Conservation (phyloP, 2,329 filamentous ascomycete genomes). For the Westerdykella ornata region DNA sequence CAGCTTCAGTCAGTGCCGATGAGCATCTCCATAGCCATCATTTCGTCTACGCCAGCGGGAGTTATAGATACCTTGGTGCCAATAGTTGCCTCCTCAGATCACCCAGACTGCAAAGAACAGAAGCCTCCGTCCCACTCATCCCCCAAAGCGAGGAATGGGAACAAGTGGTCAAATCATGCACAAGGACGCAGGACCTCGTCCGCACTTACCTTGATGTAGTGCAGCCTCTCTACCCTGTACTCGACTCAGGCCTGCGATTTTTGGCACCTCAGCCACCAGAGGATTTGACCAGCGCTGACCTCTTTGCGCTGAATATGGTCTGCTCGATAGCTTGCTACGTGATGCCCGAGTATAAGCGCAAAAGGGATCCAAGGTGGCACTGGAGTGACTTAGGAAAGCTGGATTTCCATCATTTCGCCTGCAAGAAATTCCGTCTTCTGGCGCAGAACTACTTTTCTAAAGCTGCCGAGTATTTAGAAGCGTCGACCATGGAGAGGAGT, state of each 20-base stretch:
- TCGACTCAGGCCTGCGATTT: slow-evolving; percentile 22
- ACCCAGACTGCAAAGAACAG: slow-evolving; percentile 19
- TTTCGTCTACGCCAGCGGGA: slow-evolving; percentile 27
- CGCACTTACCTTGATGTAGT: slow-evolving; percentile 25
- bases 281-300: slow-evolving; percentile 21
- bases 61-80: slow-evolving; percentile 32
- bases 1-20: slow-evolving; percentile 10
- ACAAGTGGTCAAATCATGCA: slow-evolving; percentile 18
- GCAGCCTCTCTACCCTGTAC: slow-evolving; percentile 24
- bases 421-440: slow-evolving; percentile 24
- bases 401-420: slow-evolving; percentile 25
- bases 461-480: slow-evolving; percentile 29
- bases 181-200: slow-evolving; percentile 26
- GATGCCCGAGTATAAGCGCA: slow-evolving; percentile 21
- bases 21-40: slow-evolving; percentile 27
- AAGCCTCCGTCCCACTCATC: slow-evolving; percentile 10
- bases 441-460: slow-evolving; percentile 22
- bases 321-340: slow-evolving; percentile 33
- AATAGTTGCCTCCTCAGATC: slow-evolving; percentile 31
- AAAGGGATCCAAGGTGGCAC: slow-evolving; percentile 14
- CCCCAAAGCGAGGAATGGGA: slow-evolving; percentile 24
- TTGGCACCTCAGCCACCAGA: slow-evolving; percentile 16
- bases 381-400: slow-evolving; percentile 22
- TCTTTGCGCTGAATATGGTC: slow-evolving; percentile 31
- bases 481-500: slow-evolving; percentile 27